Evolutionary conservation across 164 flowering plant species (phyloP), one percentile per base, ranked within the genome.

Genomic region (Vitis cinerea): DNA sequence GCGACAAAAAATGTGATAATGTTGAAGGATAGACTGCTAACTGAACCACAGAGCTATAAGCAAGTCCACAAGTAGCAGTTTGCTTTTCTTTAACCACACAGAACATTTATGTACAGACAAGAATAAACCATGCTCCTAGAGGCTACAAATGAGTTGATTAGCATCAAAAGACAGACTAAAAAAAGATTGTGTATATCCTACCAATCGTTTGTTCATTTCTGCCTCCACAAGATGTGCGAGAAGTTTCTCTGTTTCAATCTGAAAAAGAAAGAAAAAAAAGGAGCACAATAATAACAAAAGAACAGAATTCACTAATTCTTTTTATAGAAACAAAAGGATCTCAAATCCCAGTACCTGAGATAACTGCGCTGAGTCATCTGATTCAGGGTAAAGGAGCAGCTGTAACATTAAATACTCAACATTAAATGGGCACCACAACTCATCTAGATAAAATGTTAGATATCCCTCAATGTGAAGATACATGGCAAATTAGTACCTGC

Each of bases 171-270:
- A 67, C 50, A 37, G 6, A 9, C 52, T 6, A 3, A 16, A 37
- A 37, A 37, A 6, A 37, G 44, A 23, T 23, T 23, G 27, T 37
- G 11, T 11, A 57, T 14, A 69, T 62, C 85, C 50, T 85, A 95
- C 99, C 92, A 69, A 13, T 63, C 98, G 85, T 80, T 83, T 95
- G 78, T 83, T 89, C 84, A 95, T 93, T 82, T 93, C 99, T 15
- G 67, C 75, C 81, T 95, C 99, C 77, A 95, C 99, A 65, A 95
- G 92, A 83, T 95, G 88, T 14, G 99, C 99, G 1, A 95, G 77
- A 67, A 95, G 97, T 76, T 95, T 95, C 79, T 95, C 99, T 15
- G 99, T 95, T 80, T 93, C 99, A 76, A 95, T 95, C 99, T 95
- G 83, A 58, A 76, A 10, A 64, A 73, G 59, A 72, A 64, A 53